Percentiles rank a stretch among this genome's conserved stretches.
Evolutionary conservation across 2,329 filamentous ascomycete species (phyloP).

Genomic region (Periconia sp.): DNA sequence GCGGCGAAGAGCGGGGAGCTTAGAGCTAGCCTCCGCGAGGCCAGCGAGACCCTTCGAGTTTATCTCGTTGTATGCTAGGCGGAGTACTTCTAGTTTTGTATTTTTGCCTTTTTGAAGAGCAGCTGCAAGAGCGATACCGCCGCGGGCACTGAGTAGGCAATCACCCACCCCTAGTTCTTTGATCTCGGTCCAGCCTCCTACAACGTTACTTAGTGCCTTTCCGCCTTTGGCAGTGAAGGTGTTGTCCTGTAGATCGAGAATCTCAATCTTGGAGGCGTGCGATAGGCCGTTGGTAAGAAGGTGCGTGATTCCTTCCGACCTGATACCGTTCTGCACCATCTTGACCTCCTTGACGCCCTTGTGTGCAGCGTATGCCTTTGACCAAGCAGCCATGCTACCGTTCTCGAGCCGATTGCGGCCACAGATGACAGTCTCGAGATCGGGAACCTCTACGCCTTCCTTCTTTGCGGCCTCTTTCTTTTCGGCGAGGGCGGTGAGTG

Average conservation of each 20-base stretch:
- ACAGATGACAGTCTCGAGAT: slow-evolving; percentile 96
- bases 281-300: slow-evolving; percentile 80
- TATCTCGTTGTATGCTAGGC: slow-evolving; percentile 95
- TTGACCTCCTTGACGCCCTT: slow-evolving; percentile 81
- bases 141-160: slow-evolving; percentile 80
- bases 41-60: slow-evolving; percentile 75
- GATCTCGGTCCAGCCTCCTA: slow-evolving; percentile 75
- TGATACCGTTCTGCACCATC: slow-evolving; percentile 98
- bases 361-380: slow-evolving; percentile 83
- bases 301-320: slow-evolving; percentile 87
- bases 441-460: slow-evolving; percentile 72
- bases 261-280: slow-evolving; percentile 70
- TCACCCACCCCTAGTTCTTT: slow-evolving; percentile 88
- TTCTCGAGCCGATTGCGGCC: slow-evolving; percentile 95
- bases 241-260: slow-evolving; percentile 95
- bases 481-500: slow-evolving; percentile 79
- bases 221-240: slow-evolving; percentile 88
- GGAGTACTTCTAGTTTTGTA: slow-evolving; percentile 76
- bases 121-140: slow-evolving; percentile 73
- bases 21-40: slow-evolving; percentile 71
- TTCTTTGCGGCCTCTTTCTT: slow-evolving; percentile 83
- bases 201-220: slow-evolving; percentile 75
- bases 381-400: slow-evolving; percentile 95
- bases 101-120: slow-evolving; percentile 80
- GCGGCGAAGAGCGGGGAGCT: slow-evolving; percentile 78